Evolutionary conservation across 164 flowering plant genomes (phyloP).

Genomic region (Hamamelis virginiana): DNA sequence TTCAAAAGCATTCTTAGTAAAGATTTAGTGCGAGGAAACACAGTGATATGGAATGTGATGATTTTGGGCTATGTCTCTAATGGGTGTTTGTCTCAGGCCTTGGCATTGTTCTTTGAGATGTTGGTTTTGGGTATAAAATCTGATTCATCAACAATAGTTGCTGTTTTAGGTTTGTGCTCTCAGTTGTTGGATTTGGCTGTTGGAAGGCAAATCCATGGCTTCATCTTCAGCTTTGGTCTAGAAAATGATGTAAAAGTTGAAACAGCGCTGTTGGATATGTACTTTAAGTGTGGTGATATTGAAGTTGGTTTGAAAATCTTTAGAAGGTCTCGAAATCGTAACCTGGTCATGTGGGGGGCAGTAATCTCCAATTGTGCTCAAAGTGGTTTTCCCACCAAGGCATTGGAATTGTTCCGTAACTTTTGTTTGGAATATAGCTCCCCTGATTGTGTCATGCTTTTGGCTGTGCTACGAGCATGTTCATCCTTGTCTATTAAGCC

Average conservation of each 20-base stretch:
- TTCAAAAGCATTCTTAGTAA: slow-evolving; percentile 16
- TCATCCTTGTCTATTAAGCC: slow-evolving; percentile 28
- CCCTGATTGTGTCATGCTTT: slow-evolving; percentile 33
- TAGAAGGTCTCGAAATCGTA: slow-evolving; percentile 16
- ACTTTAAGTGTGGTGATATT: slow-evolving; percentile 31
- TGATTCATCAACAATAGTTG: slow-evolving; percentile 43
- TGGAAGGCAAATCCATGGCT: slow-evolving; percentile 32
- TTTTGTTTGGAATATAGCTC: slow-evolving; percentile 20
- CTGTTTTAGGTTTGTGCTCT: slow-evolving; percentile 35
- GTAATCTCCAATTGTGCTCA: slow-evolving; percentile 31
- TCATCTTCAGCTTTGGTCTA: slow-evolving; percentile 20
- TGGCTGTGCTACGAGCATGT: slow-evolving; percentile 51
- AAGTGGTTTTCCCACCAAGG: slow-evolving; percentile 19
- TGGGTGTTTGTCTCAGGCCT: slow-evolving; percentile 27
- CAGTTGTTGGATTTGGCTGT: slow-evolving; percentile 19
- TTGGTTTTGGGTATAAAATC: slow-evolving; percentile 24
- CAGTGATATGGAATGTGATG: slow-evolving; percentile 51
- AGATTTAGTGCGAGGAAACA: slow-evolving; percentile 22
- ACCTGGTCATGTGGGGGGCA: slow-evolving; percentile 36
- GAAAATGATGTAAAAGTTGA: slow-evolving; percentile 23
- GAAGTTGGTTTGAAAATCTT: slow-evolving; percentile 28
- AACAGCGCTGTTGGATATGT: slow-evolving; percentile 35
- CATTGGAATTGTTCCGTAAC: slow-evolving; percentile 28
- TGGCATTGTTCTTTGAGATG: slow-evolving; percentile 31
- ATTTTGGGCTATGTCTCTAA: slow-evolving; percentile 42